These are phyloP conservation scores for Kwoniella shandongensis DNA, from an alignment of 768 basidiomycete species.

Conservation along the genomic window DNA sequence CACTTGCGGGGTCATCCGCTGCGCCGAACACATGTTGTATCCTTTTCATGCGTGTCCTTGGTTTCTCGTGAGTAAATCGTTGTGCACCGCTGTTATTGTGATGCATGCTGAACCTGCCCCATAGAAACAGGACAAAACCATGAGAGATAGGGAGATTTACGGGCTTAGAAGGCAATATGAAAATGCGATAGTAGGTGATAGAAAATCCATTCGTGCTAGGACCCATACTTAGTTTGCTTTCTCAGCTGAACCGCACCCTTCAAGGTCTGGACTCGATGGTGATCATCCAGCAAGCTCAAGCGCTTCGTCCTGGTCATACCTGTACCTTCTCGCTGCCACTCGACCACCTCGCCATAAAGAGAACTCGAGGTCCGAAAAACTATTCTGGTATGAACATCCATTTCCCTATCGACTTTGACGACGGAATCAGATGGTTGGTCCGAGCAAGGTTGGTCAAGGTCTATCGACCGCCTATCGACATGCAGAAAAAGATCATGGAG, in stretches of 20 bases:
- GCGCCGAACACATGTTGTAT: neutral
- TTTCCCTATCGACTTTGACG: neutral
- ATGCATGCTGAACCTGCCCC: too few species aligned
- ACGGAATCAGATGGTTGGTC: conserved; percentile 1
- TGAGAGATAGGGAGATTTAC: too few species aligned
- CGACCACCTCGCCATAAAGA: neutral
- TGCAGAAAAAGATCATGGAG: neutral
- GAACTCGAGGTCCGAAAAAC: neutral
- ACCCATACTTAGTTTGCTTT: neutral
- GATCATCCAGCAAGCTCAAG: neutral
- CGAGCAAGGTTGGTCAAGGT: neutral
- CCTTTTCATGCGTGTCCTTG: neutral
- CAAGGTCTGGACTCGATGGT: neutral
- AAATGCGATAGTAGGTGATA: neutral
- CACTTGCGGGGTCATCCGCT: neutral
- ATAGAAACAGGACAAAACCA: too few species aligned
- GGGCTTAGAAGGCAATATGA: neutral
- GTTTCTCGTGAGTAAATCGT: neutral
- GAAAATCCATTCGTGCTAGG: too few species aligned
- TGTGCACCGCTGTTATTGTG: too few species aligned
- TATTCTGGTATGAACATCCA: neutral
- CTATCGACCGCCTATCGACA: neutral
- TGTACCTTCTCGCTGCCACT: neutral
- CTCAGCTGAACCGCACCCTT: neutral
- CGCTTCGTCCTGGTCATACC: neutral